Conservation (phyloP, 1,284 basidiomycete species). For the Meira nashicola region DNA sequence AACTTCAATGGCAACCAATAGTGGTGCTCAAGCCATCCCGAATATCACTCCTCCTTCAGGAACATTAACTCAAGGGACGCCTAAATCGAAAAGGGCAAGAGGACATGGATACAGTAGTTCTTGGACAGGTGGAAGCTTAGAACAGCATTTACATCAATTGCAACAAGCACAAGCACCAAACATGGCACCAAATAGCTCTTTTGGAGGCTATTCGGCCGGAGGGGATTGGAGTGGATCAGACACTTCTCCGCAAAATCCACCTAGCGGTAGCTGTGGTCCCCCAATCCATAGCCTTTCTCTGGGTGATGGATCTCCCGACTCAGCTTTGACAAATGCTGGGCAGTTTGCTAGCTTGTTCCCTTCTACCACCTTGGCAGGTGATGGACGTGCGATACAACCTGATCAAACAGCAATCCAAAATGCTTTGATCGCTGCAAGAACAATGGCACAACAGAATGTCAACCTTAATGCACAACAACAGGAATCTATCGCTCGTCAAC, state of each 20-base stretch:
- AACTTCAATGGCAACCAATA: neutral
- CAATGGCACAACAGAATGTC: neutral
- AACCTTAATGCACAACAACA: conserved; percentile 11
- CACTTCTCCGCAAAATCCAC: conserved; percentile 13
- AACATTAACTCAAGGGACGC: conserved; percentile 10
- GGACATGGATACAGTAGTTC: conserved; percentile 22
- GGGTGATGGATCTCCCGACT: neutral
- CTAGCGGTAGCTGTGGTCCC: conserved; percentile 7
- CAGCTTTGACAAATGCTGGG: neutral
- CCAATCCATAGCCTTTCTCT: conserved; percentile 5
- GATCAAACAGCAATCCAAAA: neutral
- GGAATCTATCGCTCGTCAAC: conserved; percentile 26
- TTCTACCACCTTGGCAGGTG: conserved; percentile 15
- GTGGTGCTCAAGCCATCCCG: conserved; percentile 14
- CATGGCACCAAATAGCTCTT: conserved; percentile 25
- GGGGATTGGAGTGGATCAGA: conserved; percentile 9
- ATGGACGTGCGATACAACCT: conserved; percentile 14
- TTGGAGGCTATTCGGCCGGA: conserved; percentile 28
- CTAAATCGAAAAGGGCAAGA: conserved; percentile 28
- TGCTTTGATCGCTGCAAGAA: neutral
- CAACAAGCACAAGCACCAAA: conserved; percentile 12
- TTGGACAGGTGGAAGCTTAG: conserved; percentile 8
- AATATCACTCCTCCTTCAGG: conserved; percentile 3
- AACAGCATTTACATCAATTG: neutral
- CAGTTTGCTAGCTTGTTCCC: conserved; percentile 9